Conservation (phyloP, 2,329 filamentous ascomycete species). For the Cladosporium sp. region DNA sequence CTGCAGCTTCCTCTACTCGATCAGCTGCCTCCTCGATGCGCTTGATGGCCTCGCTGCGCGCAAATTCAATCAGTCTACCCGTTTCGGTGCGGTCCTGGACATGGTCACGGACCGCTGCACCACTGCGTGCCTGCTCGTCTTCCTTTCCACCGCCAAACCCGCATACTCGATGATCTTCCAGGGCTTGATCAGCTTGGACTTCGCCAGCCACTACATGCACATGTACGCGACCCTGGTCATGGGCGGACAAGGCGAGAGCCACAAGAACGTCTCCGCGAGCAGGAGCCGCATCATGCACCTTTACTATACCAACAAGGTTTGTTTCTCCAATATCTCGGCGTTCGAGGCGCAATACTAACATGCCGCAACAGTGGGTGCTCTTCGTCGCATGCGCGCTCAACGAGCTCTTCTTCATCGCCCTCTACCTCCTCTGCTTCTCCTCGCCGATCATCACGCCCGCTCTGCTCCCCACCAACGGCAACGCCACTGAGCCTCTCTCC, state of each 20-base stretch:
- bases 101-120: slow-evolving; percentile 99
- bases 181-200: slow-evolving; percentile 81
- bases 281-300: slow-evolving; percentile 85
- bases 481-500: slow-evolving; percentile 37
- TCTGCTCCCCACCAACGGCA: slow-evolving; percentile 54
- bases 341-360: neutral
- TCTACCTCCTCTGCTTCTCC: slow-evolving; percentile 96
- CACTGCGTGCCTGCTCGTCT: slow-evolving; percentile 88
- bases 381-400: slow-evolving; percentile 88
- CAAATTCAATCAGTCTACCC: slow-evolving; percentile 80
- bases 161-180: slow-evolving; percentile 94
- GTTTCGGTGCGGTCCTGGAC: slow-evolving; percentile 92
- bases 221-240: slow-evolving; percentile 95
- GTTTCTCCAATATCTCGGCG: slow-evolving; percentile 25
- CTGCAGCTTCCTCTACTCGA: slow-evolving; percentile 81
- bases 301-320: slow-evolving; percentile 95
- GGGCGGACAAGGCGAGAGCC: slow-evolving; percentile 70
- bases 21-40: slow-evolving; percentile 92
- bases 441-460: slow-evolving; percentile 83
- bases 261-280: slow-evolving; percentile 88
- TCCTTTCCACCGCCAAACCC: slow-evolving; percentile 89
- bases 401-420: slow-evolving; percentile 94
- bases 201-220: slow-evolving; percentile 97
- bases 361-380: slow-evolving; percentile 69
- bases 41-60: slow-evolving; percentile 91